Percentiles rank a stretch among this genome's conserved stretches.
Evolutionary conservation across 495 filamentous ascomycete genomes (phyloP).

Genomic region (Penicillium paradoxum): DNA sequence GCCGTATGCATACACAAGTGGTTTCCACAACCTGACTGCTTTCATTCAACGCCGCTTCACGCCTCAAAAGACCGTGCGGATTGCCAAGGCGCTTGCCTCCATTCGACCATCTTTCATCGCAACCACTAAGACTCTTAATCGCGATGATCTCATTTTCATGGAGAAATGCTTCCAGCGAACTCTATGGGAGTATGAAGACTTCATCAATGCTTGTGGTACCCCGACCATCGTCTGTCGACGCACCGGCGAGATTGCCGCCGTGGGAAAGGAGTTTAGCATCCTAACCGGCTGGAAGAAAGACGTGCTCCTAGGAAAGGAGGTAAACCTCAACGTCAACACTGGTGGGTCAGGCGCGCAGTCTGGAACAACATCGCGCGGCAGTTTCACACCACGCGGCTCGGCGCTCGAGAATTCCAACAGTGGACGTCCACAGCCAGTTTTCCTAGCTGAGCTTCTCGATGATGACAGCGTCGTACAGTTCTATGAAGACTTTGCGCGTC

Average conservation of each 20-base stretch:
- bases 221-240: conserved; percentile 88
- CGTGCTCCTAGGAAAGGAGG: conserved; percentile 78
- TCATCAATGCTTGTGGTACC: conserved; percentile 78
- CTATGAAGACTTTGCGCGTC: conserved; percentile 88
- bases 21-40: conserved; percentile 84
- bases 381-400: conserved; percentile 47
- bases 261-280: conserved; percentile 91
- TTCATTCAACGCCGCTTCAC: conserved; percentile 73
- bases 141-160: conserved; percentile 91
- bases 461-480: conserved; percentile 91
- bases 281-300: conserved; percentile 93
- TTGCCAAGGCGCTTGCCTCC: conserved; percentile 79
- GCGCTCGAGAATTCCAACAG: conserved; percentile 18
- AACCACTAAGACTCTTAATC: conserved; percentile 74
- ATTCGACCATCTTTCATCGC: conserved; percentile 92
- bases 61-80: conserved; percentile 62
- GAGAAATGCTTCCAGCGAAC: conserved; percentile 94
- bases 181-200: conserved; percentile 86
- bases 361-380: conserved; percentile 37
- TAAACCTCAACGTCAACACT: conserved; percentile 85
- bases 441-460: conserved; percentile 86
- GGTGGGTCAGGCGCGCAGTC: conserved; percentile 35
- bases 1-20: conserved; percentile 83
- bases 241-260: conserved; percentile 85
- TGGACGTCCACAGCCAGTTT: conserved; percentile 64